phyloP scores from a whole-genome alignment of 2,329 filamentous ascomycete genomes.

The Fusarium mexicanum region DNA sequence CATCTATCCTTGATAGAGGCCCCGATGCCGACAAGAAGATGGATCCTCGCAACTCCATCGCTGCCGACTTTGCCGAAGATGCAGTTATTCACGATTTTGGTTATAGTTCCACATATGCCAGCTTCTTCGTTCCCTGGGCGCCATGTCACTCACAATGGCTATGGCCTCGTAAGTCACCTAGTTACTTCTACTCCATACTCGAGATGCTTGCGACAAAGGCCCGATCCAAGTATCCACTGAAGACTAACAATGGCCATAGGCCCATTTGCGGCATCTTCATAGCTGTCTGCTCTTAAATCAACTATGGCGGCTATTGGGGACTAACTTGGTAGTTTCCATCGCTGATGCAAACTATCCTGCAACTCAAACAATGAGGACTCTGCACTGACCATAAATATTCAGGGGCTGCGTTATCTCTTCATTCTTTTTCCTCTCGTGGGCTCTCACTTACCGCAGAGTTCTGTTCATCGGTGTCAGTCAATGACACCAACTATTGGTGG shows the following conservation, averaged over 20 bases:
- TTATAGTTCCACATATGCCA: neutral
- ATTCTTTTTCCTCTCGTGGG: neutral
- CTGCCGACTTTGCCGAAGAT: neutral
- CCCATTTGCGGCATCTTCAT: neutral
- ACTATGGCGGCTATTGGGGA: neutral
- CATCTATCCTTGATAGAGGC: neutral
- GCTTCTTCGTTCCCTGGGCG: neutral
- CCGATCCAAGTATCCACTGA: neutral
- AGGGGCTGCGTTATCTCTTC: neutral
- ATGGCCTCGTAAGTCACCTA: neutral
- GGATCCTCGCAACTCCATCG: neutral
- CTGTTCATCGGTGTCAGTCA: neutral
- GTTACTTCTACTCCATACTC: neutral
- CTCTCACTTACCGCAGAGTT: neutral
- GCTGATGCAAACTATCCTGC: neutral
- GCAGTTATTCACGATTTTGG: neutral
- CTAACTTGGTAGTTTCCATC: neutral
- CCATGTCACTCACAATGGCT: neutral
- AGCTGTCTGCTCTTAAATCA: neutral
- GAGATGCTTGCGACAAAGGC: neutral
- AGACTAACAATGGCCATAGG: neutral
- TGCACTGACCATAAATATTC: neutral
- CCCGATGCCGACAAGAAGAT: neutral
- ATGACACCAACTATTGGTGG: neutral
- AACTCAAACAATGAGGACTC: neutral